Percentiles rank a stretch among this genome's conserved stretches.
Conservation (phyloP, 805 yeast species). For the Candida jianshihensis region DNA sequence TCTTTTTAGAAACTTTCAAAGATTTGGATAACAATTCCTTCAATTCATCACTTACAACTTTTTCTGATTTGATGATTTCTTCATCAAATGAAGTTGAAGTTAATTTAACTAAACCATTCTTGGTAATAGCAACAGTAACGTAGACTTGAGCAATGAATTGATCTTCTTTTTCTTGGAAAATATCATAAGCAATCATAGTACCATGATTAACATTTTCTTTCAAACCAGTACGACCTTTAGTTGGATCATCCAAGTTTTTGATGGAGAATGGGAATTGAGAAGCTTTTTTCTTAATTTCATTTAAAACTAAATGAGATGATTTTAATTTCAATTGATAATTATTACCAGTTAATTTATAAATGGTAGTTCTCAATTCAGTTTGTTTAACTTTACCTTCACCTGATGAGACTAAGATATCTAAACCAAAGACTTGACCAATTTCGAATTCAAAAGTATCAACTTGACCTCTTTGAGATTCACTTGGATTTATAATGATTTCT, state of each 20-base stretch:
- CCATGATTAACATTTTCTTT: constrained; percentile 65
- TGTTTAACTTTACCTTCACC: constrained; percentile 58
- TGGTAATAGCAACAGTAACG: constrained; percentile 70
- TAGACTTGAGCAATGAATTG: constrained; percentile 64
- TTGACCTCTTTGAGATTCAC: constrained; percentile 55
- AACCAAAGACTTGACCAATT: constrained; percentile 72
- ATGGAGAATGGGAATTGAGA: constrained; percentile 65
- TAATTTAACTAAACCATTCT: constrained; percentile 61
- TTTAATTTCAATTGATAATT: constrained; percentile 64
- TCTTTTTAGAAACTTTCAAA: constrained; percentile 45
- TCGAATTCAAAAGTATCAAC: constrained; percentile 61
- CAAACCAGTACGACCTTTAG: constrained; percentile 67
- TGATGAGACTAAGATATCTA: constrained; percentile 62
- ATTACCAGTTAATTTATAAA: constrained; percentile 66
- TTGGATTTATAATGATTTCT: constrained; percentile 70
- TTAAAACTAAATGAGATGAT: constrained; percentile 58
- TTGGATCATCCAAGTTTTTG: constrained; percentile 58
- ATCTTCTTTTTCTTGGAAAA: constrained; percentile 59
- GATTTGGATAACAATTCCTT: constrained; percentile 40
- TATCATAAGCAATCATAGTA: constrained; percentile 61
- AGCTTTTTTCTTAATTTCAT: constrained; percentile 61
- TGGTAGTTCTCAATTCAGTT: constrained; percentile 55
- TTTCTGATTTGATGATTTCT: constrained; percentile 45
- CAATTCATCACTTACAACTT: constrained; percentile 44
- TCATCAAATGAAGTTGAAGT: constrained; percentile 49